These are phyloP conservation scores for Trichosanthes truncata DNA, from an alignment of 306 rosid genomes.

Conservation along the genomic window DNA sequence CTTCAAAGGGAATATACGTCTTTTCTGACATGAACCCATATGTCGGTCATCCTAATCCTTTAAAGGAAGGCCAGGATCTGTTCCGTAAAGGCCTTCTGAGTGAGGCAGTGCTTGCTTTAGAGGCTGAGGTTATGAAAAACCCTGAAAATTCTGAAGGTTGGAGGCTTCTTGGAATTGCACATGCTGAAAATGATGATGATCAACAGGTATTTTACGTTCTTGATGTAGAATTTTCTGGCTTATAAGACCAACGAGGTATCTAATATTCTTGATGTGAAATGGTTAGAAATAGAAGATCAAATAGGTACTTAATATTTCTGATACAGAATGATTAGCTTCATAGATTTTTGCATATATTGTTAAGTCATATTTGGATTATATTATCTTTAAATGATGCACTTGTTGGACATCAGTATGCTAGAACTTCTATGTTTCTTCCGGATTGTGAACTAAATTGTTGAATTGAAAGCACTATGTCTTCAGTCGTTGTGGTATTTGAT, in stretches of 20 bases:
- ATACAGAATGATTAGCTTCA: neutral
- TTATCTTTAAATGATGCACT: neutral
- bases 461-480: neutral
- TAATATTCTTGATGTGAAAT: constrained; percentile 1
- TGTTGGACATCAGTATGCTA: neutral
- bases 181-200: constrained; percentile 98
- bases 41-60: constrained; percentile 88
- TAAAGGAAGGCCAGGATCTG: constrained; percentile 96
- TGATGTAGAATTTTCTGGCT: neutral
- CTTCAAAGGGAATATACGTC: constrained; percentile 79
- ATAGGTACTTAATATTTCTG: constrained; percentile 33
- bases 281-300: constrained; percentile 37
- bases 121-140: constrained; percentile 95
- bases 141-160: constrained; percentile 96
- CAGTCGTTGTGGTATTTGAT: neutral
- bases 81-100: constrained; percentile 95
- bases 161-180: constrained; percentile 98
- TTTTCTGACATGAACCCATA: constrained; percentile 98
- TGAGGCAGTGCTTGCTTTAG: constrained; percentile 98
- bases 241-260: constrained; percentile 71
- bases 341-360: neutral
- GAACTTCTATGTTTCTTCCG: neutral
- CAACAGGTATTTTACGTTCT: constrained; percentile 55
- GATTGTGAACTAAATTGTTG: neutral
- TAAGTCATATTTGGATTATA: neutral